Conservation (phyloP, 1,139 yeast genomes). For the Geotrichum bryndzae region DNA sequence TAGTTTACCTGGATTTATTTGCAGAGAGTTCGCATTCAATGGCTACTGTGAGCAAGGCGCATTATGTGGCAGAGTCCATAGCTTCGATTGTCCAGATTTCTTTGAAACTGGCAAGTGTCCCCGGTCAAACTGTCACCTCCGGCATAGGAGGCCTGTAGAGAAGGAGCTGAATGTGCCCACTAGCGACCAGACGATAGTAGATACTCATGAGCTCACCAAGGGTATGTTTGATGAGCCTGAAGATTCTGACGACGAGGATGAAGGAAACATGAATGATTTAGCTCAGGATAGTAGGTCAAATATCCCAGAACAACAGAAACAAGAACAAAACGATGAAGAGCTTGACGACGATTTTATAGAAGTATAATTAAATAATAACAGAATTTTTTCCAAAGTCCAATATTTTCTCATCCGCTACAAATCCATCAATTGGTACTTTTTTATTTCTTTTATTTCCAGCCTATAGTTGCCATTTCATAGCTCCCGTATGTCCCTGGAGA, state of each 20-base stretch:
- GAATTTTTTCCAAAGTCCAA: too few species aligned
- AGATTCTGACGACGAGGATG: constrained; percentile 8
- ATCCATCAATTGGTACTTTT: background rate
- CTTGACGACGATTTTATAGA: constrained; percentile 13
- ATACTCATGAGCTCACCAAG: constrained; percentile 10
- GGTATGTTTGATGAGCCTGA: constrained; percentile 11
- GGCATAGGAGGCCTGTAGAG: constrained; percentile 33
- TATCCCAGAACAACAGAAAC: background rate
- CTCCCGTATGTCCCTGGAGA: background rate
- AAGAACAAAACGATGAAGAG: constrained; percentile 4
- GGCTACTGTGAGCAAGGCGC: constrained; percentile 66
- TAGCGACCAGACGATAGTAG: constrained; percentile 12
- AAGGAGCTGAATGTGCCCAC: constrained; percentile 4
- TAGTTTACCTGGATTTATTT: constrained; percentile 44
- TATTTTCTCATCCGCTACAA: background rate
- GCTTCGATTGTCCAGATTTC: constrained; percentile 64
- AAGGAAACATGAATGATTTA: background rate
- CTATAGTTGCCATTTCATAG: background rate
- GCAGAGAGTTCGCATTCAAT: constrained; percentile 60
- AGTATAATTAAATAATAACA: background rate
- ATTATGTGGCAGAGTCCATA: constrained; percentile 53
- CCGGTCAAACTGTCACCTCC: constrained; percentile 46
- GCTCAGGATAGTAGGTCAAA: background rate
- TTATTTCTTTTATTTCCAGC: background rate
- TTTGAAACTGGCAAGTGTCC: constrained; percentile 56